Percentiles rank a stretch among this genome's conserved stretches.
Evolutionary conservation across 1,284 basidiomycete genomes (phyloP).

Genomic region (Prillingera fragicola): DNA sequence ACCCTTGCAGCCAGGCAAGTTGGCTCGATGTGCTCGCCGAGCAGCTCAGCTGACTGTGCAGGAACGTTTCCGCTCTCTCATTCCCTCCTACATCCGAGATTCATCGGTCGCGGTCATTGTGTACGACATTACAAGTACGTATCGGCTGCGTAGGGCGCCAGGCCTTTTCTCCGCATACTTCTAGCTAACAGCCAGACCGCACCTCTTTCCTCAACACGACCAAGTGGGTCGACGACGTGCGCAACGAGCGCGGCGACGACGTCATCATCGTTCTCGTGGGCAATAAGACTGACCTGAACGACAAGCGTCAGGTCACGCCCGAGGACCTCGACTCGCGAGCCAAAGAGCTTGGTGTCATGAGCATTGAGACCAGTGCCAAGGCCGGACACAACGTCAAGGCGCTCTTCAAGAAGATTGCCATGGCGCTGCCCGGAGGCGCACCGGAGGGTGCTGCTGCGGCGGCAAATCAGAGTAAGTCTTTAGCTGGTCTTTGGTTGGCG

Average conservation of each 20-base stretch:
- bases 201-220: conserved; percentile 94
- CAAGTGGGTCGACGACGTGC: conserved; percentile 99
- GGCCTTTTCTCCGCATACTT: not conserved
- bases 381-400: conserved; percentile 98
- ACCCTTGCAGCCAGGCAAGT: conserved; percentile 30
- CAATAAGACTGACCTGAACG: conserved; percentile 88
- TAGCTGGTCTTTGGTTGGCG: not conserved
- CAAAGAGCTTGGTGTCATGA: conserved; percentile 92
- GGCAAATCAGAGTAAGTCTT: conserved; percentile 50
- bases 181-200: conserved; percentile 64
- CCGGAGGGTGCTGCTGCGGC: conserved; percentile 60
- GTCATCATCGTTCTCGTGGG: conserved; percentile 98
- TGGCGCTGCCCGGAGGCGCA: conserved; percentile 95
- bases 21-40: not conserved
- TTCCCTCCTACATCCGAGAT: conserved; percentile 98
- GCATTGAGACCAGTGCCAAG: conserved; percentile 99
- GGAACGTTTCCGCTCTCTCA: conserved; percentile 96
- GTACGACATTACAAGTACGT: conserved; percentile 95
- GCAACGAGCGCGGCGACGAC: conserved; percentile 93
- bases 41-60: conserved; percentile 41
- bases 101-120: conserved; percentile 98
- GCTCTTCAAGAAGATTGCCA: conserved; percentile 96
- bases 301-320: conserved; percentile 76
- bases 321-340: conserved; percentile 93
- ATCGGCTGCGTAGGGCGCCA: not conserved